phyloP scores from a whole-genome alignment of 2,329 filamentous ascomycete species.

The Talaromyces funiculosus region DNA sequence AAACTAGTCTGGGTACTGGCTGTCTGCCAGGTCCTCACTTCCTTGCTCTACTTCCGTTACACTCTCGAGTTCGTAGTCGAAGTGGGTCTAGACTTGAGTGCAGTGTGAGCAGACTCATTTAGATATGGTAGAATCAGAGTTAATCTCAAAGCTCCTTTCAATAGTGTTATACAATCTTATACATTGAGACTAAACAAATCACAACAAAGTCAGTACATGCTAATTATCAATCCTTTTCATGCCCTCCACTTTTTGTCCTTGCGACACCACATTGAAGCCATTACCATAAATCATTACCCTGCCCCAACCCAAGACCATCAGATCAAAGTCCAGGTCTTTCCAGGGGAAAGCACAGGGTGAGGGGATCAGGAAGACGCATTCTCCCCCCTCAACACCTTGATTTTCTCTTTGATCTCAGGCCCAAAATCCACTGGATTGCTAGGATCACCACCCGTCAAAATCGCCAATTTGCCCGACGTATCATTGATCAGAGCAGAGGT shows the following conservation, averaged over 20 bases:
- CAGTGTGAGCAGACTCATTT: no score
- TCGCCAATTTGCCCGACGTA: constrained; percentile 22
- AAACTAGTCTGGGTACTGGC: background rate
- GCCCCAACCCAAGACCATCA: constrained; percentile 13
- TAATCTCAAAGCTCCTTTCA: background rate
- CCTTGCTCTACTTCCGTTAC: background rate
- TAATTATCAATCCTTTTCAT: background rate
- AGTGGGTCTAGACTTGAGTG: background rate
- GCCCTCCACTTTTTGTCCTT: background rate
- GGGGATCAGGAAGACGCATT: background rate
- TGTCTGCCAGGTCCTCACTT: background rate
- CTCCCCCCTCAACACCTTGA: constrained; percentile 17
- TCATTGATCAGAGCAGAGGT: constrained; percentile 24
- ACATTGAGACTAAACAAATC: background rate
- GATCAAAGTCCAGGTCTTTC: no score
- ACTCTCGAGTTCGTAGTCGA: no score
- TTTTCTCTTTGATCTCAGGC: constrained; percentile 22
- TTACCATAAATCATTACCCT: constrained; percentile 15
- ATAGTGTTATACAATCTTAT: constrained; percentile 5
- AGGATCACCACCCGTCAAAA: constrained; percentile 26
- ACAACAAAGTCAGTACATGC: background rate
- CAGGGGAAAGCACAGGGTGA: background rate
- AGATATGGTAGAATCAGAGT: no score
- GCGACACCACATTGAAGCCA: background rate
- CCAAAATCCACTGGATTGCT: constrained; percentile 25